Evolutionary conservation across 768 basidiomycete species (phyloP).

Genomic region (Mrakia blollopis): DNA sequence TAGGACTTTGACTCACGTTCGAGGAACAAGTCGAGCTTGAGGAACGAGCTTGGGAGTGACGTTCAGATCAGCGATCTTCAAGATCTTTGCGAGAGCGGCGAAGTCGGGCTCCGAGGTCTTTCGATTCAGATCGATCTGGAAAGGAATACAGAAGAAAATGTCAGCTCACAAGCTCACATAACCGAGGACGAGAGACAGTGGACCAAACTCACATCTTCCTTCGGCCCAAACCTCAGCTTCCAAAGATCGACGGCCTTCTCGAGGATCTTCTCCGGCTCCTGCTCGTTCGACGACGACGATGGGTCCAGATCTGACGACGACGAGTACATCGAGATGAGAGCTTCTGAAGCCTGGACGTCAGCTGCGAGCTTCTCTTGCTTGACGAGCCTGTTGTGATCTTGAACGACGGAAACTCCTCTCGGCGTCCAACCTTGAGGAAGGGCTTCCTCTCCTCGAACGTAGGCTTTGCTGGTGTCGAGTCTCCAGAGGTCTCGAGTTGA

Average conservation of each 20-base stretch:
- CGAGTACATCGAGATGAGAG: slow-evolving; percentile 54
- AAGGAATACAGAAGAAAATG: background rate
- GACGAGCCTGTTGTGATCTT: slow-evolving; percentile 73
- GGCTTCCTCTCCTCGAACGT: slow-evolving; percentile 84
- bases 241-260: slow-evolving; percentile 68
- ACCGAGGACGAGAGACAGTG: background rate
- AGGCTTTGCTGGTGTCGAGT: slow-evolving; percentile 78
- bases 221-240: slow-evolving; percentile 74
- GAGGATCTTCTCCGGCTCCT: slow-evolving; percentile 53
- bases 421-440: slow-evolving; percentile 73
- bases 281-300: slow-evolving; percentile 37
- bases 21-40: slow-evolving; percentile 56
- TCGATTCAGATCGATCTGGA: slow-evolving; percentile 74
- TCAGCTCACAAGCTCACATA: background rate
- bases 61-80: slow-evolving; percentile 35
- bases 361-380: slow-evolving; percentile 68
- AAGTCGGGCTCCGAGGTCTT: slow-evolving; percentile 58
- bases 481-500: slow-evolving; percentile 89
- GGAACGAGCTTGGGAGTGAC: slow-evolving; percentile 38
- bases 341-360: slow-evolving; percentile 83
- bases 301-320: slow-evolving; percentile 39
- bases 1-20: slow-evolving; percentile 53
- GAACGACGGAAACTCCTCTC: slow-evolving; percentile 78
- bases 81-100: slow-evolving; percentile 41
- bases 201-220: slow-evolving; percentile 65